Percentiles rank a stretch among this genome's conserved stretches.
phyloP scores from a whole-genome alignment of 2,329 filamentous ascomycete species.

The Endocalyx cinctus region DNA sequence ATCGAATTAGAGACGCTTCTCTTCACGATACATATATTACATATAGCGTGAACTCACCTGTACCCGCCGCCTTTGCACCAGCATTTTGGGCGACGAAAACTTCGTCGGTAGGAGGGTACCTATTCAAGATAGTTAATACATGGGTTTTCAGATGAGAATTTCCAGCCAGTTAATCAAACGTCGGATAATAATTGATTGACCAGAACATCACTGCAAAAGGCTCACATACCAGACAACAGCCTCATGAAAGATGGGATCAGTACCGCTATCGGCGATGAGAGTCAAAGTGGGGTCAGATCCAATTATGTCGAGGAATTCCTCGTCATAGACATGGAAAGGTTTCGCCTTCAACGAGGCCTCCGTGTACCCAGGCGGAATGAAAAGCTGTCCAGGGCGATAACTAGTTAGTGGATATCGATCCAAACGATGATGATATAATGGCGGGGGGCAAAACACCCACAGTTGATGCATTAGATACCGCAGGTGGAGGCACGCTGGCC shows the following conservation, averaged over 20 bases:
- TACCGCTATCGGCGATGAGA: constrained; percentile 39
- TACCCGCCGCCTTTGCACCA: constrained; percentile 41
- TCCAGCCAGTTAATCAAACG: too few relatives aligned
- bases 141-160: too few relatives aligned
- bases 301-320: constrained; percentile 46
- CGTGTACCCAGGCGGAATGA: constrained; percentile 40
- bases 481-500: constrained; percentile 31
- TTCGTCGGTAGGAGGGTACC: constrained; percentile 42
- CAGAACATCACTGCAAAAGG: too few relatives aligned
- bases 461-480: constrained; percentile 30
- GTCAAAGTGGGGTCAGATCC: constrained; percentile 45
- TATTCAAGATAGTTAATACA: too few relatives aligned
- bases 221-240: constrained; percentile 46
- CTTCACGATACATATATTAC: too few relatives aligned
- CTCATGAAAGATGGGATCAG: constrained; percentile 50
- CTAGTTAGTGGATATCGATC: constrained; percentile 6
- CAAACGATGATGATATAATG: background rate
- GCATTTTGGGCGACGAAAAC: constrained; percentile 53
- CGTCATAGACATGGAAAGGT: constrained; percentile 44
- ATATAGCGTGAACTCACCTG: constrained; percentile 24
- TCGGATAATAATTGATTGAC: too few relatives aligned
- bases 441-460: constrained; percentile 18
- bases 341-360: constrained; percentile 31
- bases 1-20: constrained; percentile 9
- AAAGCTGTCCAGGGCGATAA: constrained; percentile 24